Conservation (phyloP, 345 rosid species). For the Viola odorata region DNA sequence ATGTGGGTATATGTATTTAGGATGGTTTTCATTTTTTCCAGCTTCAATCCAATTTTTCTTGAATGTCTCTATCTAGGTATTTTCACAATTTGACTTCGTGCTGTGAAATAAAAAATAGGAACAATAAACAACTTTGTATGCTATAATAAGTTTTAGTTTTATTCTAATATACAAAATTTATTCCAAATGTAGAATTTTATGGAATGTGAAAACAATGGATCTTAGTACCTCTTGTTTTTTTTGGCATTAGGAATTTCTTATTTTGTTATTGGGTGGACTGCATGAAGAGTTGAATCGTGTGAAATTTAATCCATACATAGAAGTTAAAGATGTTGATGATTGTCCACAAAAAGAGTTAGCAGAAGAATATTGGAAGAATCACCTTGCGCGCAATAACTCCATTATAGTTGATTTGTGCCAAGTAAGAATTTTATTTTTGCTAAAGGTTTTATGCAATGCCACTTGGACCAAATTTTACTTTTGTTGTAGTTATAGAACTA, state of each 20-base stretch:
- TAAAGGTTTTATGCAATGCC: neutral
- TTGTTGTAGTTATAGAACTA: no score
- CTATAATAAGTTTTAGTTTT: no score
- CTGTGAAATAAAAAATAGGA: no score
- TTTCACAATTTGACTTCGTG: no score
- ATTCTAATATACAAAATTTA: no score
- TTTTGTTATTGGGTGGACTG: constrained; percentile 27
- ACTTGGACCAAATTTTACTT: neutral
- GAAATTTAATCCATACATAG: constrained; percentile 20
- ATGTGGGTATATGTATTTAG: no score
- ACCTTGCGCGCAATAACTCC: constrained; percentile 24
- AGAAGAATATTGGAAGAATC: constrained; percentile 25
- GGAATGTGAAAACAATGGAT: no score
- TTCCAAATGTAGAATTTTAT: no score
- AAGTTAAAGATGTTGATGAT: constrained; percentile 17
- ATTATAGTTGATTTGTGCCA: constrained; percentile 26
- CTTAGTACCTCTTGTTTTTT: neutral
- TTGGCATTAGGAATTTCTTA: constrained; percentile 19
- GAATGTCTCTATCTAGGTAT: no score
- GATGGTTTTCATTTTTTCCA: no score
- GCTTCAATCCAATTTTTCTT: no score
- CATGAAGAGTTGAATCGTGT: constrained; percentile 28
- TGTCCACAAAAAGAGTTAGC: constrained; percentile 23
- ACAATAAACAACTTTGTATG: no score
- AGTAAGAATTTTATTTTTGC: constrained; percentile 6